phyloP scores from a whole-genome alignment of 2,329 filamentous ascomycete genomes.

The Pseudocercospora pini-densiflorae region DNA sequence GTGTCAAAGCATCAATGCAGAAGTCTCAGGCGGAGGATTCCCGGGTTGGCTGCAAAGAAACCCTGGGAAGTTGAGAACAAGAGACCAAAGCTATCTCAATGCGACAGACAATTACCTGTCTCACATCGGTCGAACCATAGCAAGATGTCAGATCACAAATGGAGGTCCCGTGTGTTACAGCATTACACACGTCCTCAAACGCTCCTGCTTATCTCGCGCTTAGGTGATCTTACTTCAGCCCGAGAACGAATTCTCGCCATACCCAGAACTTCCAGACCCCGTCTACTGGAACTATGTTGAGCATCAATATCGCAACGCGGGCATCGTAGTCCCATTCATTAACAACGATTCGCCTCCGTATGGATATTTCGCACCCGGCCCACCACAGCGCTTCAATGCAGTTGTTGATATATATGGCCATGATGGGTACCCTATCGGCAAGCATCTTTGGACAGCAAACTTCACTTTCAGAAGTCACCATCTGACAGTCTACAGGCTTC shows the following conservation, averaged over 20 bases:
- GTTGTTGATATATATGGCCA: conserved; percentile 64
- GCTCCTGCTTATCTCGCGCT: background rate
- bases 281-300: conserved; percentile 67
- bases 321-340: conserved; percentile 75
- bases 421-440: conserved; percentile 67
- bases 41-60: conserved; percentile 78
- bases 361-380: conserved; percentile 68
- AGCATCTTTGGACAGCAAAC: no score
- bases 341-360: conserved; percentile 69
- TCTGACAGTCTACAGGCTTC: conserved; percentile 44
- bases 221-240: conserved; percentile 75
- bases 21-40: conserved; percentile 76
- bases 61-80: conserved; percentile 67
- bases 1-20: conserved; percentile 68
- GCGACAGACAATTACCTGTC: conserved; percentile 71
- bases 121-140: conserved; percentile 68
- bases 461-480: no score
- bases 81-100: conserved; percentile 63
- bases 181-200: background rate
- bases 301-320: conserved; percentile 68
- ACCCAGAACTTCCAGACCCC: conserved; percentile 64
- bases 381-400: conserved; percentile 47
- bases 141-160: conserved; percentile 79
- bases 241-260: conserved; percentile 78
- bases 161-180: conserved; percentile 61